phyloP scores from a whole-genome alignment of 2,329 filamentous ascomycete species.

The Lanzia echinophila region DNA sequence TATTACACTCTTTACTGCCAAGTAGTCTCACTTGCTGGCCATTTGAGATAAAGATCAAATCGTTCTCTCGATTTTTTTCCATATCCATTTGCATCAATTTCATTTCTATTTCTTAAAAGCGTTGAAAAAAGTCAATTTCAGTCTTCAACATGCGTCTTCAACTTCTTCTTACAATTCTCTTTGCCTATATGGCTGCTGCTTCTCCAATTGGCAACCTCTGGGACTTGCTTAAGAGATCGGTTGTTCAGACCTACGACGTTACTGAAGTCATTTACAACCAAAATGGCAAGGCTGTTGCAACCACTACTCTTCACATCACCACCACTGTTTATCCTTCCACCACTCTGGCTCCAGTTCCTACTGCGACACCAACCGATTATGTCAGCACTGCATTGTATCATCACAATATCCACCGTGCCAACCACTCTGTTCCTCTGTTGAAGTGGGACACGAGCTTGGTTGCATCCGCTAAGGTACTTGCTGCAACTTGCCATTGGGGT shows the following conservation, averaged over 20 bases:
- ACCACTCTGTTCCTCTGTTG: slow-evolving; percentile 8
- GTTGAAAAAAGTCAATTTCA: not conserved
- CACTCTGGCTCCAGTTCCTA: slow-evolving; percentile 5
- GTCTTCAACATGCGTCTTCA: slow-evolving; percentile 4
- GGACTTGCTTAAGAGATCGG: not conserved
- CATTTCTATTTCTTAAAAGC: not conserved
- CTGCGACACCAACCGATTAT: slow-evolving; percentile 9
- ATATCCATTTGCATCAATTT: not conserved
- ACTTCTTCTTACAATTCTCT: slow-evolving; percentile 1
- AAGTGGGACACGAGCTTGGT: slow-evolving; percentile 6
- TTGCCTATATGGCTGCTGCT: slow-evolving; percentile 4
- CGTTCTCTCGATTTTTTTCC: not conserved
- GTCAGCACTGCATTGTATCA: slow-evolving; percentile 9
- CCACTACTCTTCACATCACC: slow-evolving; percentile 4
- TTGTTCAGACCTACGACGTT: slow-evolving; percentile 7
- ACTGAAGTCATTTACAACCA: slow-evolving; percentile 4
- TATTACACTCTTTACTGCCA: not conserved
- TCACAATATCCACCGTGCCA: slow-evolving; percentile 10
- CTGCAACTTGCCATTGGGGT: slow-evolving; percentile 12
- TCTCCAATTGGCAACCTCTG: slow-evolving; percentile 3
- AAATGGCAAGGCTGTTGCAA: slow-evolving; percentile 5
- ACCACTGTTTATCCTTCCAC: slow-evolving; percentile 9
- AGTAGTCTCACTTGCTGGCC: not conserved
- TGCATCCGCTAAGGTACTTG: slow-evolving; percentile 9
- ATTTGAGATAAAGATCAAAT: not conserved